Percentiles rank a stretch among this genome's conserved stretches.
Conservation (phyloP, 2,329 filamentous ascomycete genomes). For the Beauveria sp. region DNA sequence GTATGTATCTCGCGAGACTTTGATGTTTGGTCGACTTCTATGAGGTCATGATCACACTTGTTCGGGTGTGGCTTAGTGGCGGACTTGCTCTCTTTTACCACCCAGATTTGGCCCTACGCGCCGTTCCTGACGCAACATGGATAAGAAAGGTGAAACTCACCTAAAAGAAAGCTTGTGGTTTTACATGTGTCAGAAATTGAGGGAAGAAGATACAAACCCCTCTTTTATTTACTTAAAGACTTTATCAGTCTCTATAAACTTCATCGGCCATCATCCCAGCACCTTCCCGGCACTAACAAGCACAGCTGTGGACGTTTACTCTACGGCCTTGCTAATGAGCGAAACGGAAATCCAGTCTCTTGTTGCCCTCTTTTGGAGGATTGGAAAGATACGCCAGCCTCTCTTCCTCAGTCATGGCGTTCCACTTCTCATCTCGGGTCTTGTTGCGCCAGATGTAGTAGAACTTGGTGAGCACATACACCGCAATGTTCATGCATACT, state of each 20-base stretch:
- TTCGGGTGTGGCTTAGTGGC: slow-evolving; percentile 11
- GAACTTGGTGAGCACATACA: slow-evolving; percentile 41
- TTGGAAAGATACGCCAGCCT: slow-evolving; percentile 25
- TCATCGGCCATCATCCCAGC: too few species aligned
- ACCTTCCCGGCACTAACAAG: not conserved
- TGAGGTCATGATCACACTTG: not conserved
- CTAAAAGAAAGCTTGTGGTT: too few species aligned
- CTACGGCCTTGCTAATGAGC: slow-evolving; percentile 18
- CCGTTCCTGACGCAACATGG: too few species aligned
- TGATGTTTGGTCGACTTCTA: not conserved
- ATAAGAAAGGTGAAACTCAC: too few species aligned
- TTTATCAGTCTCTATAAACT: not conserved
- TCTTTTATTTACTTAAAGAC: too few species aligned
- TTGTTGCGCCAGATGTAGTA: slow-evolving; percentile 46
- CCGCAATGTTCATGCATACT: slow-evolving; percentile 37
- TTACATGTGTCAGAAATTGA: too few species aligned
- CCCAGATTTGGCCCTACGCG: too few species aligned
- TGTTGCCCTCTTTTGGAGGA: slow-evolving; percentile 37
- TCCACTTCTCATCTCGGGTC: slow-evolving; percentile 36
- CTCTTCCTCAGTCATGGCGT: slow-evolving; percentile 36
- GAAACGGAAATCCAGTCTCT: slow-evolving; percentile 36
- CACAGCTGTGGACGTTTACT: not conserved
- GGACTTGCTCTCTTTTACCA: not conserved
- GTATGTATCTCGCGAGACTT: not conserved
- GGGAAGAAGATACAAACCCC: too few species aligned